Evolutionary conservation across 768 basidiomycete species (phyloP).

Genomic region (Paxillus rubicundulus): DNA sequence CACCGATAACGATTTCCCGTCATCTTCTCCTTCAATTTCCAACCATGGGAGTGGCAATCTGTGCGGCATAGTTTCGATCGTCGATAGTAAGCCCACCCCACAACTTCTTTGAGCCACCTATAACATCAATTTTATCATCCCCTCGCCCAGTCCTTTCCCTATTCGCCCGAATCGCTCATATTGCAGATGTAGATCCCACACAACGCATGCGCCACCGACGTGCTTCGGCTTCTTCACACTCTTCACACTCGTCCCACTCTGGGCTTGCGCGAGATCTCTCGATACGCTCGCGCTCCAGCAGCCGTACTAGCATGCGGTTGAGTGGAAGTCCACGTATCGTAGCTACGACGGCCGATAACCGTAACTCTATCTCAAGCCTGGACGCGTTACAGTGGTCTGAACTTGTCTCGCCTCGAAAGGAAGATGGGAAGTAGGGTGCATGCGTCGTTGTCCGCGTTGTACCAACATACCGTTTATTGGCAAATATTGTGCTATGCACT

Average conservation of each 20-base stretch:
- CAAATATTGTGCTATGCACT: background rate
- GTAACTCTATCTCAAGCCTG: constrained; percentile 29
- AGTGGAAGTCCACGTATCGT: constrained; percentile 33
- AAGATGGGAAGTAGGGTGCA: constrained; percentile 15
- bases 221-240: constrained; percentile 73
- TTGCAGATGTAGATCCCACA: constrained; percentile 73
- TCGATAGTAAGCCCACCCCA: constrained; percentile 58
- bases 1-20: constrained; percentile 52
- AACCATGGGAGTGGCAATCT: constrained; percentile 41
- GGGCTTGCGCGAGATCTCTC: constrained; percentile 21
- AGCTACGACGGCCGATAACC: constrained; percentile 29
- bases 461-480: too few species aligned
- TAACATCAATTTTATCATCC: background rate
- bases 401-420: constrained; percentile 30
- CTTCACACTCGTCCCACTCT: constrained; percentile 52
- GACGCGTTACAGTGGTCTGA: constrained; percentile 35
- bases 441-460: background rate
- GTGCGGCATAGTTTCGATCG: constrained; percentile 77
- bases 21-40: constrained; percentile 46
- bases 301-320: constrained; percentile 37
- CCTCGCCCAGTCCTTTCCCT: constrained; percentile 61
- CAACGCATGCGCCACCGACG: constrained; percentile 78
- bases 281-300: constrained; percentile 40
- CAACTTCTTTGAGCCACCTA: background rate
- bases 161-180: constrained; percentile 72